phyloP scores from a whole-genome alignment of 768 basidiomycete species.

The Boletus sp. region DNA sequence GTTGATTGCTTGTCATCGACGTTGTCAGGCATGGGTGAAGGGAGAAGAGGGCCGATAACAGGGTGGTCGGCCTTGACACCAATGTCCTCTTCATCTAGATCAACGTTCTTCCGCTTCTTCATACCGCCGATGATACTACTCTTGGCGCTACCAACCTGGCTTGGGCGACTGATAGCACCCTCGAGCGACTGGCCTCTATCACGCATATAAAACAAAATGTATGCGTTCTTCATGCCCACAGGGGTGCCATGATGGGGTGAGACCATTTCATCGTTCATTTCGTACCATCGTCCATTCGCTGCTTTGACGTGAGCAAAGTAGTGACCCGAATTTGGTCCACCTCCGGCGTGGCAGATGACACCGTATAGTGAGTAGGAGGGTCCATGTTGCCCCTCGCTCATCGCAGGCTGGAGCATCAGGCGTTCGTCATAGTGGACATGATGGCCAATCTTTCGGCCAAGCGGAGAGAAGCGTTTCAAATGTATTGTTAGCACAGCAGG shows the following conservation, averaged over 20 bases:
- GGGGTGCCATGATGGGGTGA: conserved; percentile 44
- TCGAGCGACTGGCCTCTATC: conserved; percentile 75
- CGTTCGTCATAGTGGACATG: conserved; percentile 75
- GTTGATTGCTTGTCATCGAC: conserved; percentile 13
- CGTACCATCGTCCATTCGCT: conserved; percentile 71
- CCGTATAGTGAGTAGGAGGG: conserved; percentile 87
- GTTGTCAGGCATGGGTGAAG: conserved; percentile 39
- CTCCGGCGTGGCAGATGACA: conserved; percentile 89
- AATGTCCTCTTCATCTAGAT: conserved; percentile 46
- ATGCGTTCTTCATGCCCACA: conserved; percentile 74
- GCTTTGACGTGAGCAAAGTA: conserved; percentile 86
- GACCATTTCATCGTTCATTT: conserved; percentile 92
- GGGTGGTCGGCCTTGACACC: conserved; percentile 48
- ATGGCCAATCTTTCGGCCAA: conserved; percentile 84
- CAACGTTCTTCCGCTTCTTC: conserved; percentile 47
- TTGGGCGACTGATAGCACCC: conserved; percentile 46
- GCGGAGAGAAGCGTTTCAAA: conserved; percentile 90
- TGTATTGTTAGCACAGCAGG: conserved; percentile 90
- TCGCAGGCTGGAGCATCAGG: conserved; percentile 69
- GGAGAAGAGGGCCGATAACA: conserved; percentile 68
- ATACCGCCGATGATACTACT: conserved; percentile 44
- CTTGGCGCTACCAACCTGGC: conserved; percentile 27
- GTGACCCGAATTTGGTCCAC: conserved; percentile 93
- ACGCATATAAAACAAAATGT: conserved; percentile 89
- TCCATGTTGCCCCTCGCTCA: conserved; percentile 79